These are phyloP conservation scores for Centella asiatica DNA, from an alignment of 129 eudicot species.

Conservation along the genomic window DNA sequence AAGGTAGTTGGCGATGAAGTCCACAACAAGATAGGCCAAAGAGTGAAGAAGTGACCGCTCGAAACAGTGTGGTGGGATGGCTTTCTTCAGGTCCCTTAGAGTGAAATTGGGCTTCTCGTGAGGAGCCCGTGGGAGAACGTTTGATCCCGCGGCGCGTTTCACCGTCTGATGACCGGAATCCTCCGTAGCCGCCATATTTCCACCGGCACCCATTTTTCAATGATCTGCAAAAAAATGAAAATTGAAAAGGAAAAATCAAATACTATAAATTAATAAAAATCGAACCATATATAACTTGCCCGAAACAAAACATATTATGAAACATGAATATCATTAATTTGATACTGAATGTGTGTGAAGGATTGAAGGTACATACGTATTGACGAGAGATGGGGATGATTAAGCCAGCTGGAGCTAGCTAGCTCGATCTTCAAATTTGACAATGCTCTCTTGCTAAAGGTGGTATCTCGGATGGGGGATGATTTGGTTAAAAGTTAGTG, in stretches of 20 bases:
- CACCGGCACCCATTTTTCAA: conserved; percentile 11
- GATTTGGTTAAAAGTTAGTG: neutral
- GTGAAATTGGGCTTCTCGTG: conserved; percentile 24
- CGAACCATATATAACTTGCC: too few species aligned
- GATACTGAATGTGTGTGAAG: too few species aligned
- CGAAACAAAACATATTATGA: too few species aligned
- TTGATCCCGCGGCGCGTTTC: neutral
- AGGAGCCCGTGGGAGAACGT: conserved; percentile 19
- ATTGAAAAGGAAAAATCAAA: neutral
- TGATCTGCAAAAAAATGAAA: neutral
- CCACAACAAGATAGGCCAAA: conserved; percentile 14
- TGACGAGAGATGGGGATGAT: too few species aligned
- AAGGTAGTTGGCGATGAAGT: conserved; percentile 6
- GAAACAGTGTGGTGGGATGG: conserved; percentile 35
- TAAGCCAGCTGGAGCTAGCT: too few species aligned
- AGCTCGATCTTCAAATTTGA: too few species aligned
- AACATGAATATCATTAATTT: too few species aligned
- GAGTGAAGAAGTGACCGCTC: conserved; percentile 25
- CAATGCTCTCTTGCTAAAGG: too few species aligned
- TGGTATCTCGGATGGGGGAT: neutral
- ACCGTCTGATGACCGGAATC: conserved; percentile 18
- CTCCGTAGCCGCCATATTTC: conserved; percentile 11
- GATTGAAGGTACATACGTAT: too few species aligned
- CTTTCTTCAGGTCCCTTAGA: conserved; percentile 28
- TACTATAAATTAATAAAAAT: too few species aligned